Conservation (phyloP, 2,329 filamentous ascomycete species). For the Ceratocystis harringtonii region DNA sequence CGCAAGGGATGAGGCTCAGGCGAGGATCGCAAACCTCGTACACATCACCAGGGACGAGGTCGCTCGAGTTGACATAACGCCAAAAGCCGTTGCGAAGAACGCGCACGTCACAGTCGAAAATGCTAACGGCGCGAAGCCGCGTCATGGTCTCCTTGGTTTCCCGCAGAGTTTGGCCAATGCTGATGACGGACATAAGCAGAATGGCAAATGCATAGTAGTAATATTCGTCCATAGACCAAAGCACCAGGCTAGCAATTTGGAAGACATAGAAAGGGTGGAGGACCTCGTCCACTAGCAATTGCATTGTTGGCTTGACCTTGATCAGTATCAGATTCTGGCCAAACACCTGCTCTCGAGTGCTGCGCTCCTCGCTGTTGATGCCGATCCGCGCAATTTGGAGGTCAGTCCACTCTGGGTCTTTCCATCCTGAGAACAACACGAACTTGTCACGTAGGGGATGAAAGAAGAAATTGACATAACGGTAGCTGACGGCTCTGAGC, state of each 20-base stretch:
- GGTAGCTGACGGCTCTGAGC: slow-evolving; percentile 72
- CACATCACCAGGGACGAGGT: slow-evolving; percentile 87
- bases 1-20: slow-evolving; percentile 74
- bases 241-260: slow-evolving; percentile 79
- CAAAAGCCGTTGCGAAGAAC: slow-evolving; percentile 92
- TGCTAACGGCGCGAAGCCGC: slow-evolving; percentile 76
- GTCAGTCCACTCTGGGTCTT: slow-evolving; percentile 77
- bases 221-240: slow-evolving; percentile 93
- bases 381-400: slow-evolving; percentile 60
- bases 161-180: slow-evolving; percentile 74
- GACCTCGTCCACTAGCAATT: slow-evolving; percentile 81
- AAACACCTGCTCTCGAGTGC: slow-evolving; percentile 70
- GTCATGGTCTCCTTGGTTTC: slow-evolving; percentile 87
- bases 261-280: slow-evolving; percentile 97
- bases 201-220: slow-evolving; percentile 97
- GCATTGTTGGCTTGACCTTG: slow-evolving; percentile 67
- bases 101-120: slow-evolving; percentile 88
- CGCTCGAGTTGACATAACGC: slow-evolving; percentile 72
- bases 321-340: slow-evolving; percentile 86
- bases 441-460: slow-evolving; percentile 85
- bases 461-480: slow-evolving; percentile 86
- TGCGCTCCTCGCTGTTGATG: slow-evolving; percentile 78
- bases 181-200: slow-evolving; percentile 84
- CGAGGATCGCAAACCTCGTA: slow-evolving; percentile 94
- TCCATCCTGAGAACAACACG: slow-evolving; percentile 75